Evolutionary conservation across 108 stramenopile genomes (phyloP).

Genomic region (Poteriospumella lacustris): DNA sequence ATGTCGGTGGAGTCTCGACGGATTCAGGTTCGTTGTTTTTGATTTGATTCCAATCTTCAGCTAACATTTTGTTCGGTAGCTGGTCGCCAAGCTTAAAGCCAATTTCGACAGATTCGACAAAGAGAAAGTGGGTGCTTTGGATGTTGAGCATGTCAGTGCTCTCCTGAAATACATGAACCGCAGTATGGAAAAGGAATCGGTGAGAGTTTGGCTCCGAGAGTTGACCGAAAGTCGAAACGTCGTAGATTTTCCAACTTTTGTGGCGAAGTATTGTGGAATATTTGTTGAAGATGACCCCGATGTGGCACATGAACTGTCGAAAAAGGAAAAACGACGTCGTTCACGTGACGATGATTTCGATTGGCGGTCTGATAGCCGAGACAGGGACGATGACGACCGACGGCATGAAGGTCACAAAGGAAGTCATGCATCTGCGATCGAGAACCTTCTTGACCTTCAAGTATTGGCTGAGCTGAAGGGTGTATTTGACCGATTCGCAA

Average conservation of each 20-base stretch:
- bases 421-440: background rate
- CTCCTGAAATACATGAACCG: conserved; percentile 18
- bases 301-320: background rate
- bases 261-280: background rate
- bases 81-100: conserved; percentile 48
- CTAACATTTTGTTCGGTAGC: background rate
- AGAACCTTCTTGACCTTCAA: background rate
- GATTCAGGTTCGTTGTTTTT: background rate
- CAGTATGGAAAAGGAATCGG: background rate
- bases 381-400: too few relatives aligned
- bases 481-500: conserved; percentile 51
- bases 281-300: conserved; percentile 3
- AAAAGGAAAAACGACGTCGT: too few relatives aligned
- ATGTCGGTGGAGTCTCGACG: conserved; percentile 38
- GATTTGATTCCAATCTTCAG: background rate
- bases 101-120: conserved; percentile 13
- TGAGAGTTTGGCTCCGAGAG: background rate
- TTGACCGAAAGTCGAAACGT: background rate
- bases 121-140: background rate
- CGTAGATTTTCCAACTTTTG: background rate
- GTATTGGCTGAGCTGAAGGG: conserved; percentile 45
- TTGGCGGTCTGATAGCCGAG: background rate
- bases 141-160: background rate
- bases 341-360: background rate
- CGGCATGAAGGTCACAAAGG: background rate